phyloP scores from a whole-genome alignment of 441 rosid species.

The Populus hybrid region DNA sequence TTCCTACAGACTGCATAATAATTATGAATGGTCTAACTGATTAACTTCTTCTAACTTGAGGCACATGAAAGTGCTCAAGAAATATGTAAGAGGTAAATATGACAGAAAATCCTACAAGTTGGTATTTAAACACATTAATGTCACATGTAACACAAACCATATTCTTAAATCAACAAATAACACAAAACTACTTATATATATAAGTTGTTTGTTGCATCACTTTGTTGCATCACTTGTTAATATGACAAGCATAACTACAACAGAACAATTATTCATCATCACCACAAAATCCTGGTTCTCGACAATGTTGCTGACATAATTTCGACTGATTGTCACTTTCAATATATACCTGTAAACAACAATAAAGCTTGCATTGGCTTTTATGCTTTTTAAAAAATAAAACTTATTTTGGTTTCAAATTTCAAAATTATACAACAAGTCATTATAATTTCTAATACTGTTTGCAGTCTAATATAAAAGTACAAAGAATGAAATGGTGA shows the following conservation, averaged over 20 bases:
- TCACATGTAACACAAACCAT: background rate
- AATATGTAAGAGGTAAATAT: background rate
- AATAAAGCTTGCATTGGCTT: background rate
- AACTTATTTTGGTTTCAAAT: background rate
- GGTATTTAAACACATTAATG: background rate
- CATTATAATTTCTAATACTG: background rate
- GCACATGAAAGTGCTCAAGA: background rate
- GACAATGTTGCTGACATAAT: conserved; percentile 70
- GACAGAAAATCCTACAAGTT: background rate
- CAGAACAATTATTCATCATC: conserved; percentile 4
- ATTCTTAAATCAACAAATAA: background rate
- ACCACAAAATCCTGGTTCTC: conserved; percentile 87
- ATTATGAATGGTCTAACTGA: background rate
- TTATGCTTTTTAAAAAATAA: background rate
- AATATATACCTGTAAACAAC: conserved; percentile 62
- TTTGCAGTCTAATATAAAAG: background rate
- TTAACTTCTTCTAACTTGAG: background rate
- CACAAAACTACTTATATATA: too few relatives aligned
- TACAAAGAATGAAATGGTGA: background rate
- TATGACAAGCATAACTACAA: background rate
- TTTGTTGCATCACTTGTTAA: background rate
- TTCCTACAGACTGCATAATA: background rate
- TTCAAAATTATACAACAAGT: background rate
- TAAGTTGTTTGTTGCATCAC: too few relatives aligned
- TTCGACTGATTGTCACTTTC: conserved; percentile 76